Base-by-base conservation (phyloP, 2,329 filamentous ascomycete species). In the Trichothecium roseum region DNA sequence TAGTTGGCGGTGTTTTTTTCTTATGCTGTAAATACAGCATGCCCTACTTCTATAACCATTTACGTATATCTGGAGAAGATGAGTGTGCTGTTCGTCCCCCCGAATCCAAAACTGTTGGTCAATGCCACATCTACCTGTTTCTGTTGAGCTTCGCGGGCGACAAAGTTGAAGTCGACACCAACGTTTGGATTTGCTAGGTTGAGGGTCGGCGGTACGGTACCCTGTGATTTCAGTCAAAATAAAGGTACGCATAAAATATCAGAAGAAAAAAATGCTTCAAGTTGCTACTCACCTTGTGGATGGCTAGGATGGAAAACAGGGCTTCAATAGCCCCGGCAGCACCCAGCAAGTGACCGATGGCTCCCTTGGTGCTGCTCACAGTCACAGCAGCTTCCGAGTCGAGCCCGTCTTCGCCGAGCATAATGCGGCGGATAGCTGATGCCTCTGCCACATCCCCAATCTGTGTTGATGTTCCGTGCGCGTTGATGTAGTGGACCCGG, bases 101-200 rank as follows among this genome's bases (percentile, higher is more conserved):
- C 91, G 62, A 98, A 98, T 0, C 91, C 91, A 61, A 98, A 98
- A 54, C 89, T 96, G 52, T 98, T 98, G 4, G 85, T 91, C 39
- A 98, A 49, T 5, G 84, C 84, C 16, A 89, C 80, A 38, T 76
- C 63, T 9, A 96, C 74, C 3, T 66, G 54, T 44, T 75, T 78
- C 35, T 81, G 57, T 56, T 95, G 88, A 1, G 86, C 70, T 31
- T 65, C 52, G 4, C 77, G 66, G 0, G 87, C 75, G 4, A 94
- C 78, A 55, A 95, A 89, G 53, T 96, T 95, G 63, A 89, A 94
- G 43, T 78, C 64, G 36, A 84, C 81, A 4, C 77, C 70, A 2
- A 75, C 67, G 30, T 80, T 74, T 5, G 78, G 69, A 6, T 72
- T 71, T 8, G 77, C 63, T 3, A 98, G 63, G 48, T 98, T 96